A percentile compares a stretch with the other conserved stretches of the same genome.
phyloP scores from a whole-genome alignment of 352 stramenopile species.

The Phytophthora colocasiae region DNA sequence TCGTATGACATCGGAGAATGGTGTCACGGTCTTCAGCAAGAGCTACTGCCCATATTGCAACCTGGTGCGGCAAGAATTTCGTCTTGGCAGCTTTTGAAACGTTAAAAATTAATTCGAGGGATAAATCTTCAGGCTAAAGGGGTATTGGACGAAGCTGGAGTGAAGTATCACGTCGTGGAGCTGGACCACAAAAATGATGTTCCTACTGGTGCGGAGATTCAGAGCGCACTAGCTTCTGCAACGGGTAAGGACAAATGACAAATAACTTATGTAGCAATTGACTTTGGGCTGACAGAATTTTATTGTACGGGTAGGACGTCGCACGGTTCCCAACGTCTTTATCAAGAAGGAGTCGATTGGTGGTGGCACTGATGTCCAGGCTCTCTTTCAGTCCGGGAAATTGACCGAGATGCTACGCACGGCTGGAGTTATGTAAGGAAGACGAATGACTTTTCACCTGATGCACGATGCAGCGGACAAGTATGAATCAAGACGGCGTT shows the following conservation, averaged over 20 bases:
- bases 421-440: constrained; percentile 34
- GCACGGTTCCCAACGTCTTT: constrained; percentile 98
- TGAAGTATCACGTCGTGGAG: constrained; percentile 70
- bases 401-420: constrained; percentile 89
- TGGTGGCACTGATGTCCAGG: constrained; percentile 94
- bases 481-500: too few species aligned
- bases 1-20: constrained; percentile 51
- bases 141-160: constrained; percentile 68
- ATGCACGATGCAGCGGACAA: too few species aligned
- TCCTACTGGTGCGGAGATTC: constrained; percentile 82
- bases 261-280: neutral
- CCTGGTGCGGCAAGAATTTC: constrained; percentile 35
- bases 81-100: neutral
- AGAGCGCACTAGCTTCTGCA: constrained; percentile 83
- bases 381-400: constrained; percentile 84
- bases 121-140: constrained; percentile 80
- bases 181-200: constrained; percentile 68
- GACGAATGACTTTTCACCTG: too few species aligned
- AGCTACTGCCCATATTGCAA: constrained; percentile 95
- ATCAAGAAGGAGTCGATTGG: constrained; percentile 94
- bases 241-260: constrained; percentile 63
- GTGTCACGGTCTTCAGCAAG: constrained; percentile 92
- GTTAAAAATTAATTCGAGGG: neutral
- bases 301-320: constrained; percentile 57
- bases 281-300: neutral